These are phyloP conservation scores for Filobasidium floriforme DNA, from an alignment of 768 basidiomycete species.

Conservation along the genomic window DNA sequence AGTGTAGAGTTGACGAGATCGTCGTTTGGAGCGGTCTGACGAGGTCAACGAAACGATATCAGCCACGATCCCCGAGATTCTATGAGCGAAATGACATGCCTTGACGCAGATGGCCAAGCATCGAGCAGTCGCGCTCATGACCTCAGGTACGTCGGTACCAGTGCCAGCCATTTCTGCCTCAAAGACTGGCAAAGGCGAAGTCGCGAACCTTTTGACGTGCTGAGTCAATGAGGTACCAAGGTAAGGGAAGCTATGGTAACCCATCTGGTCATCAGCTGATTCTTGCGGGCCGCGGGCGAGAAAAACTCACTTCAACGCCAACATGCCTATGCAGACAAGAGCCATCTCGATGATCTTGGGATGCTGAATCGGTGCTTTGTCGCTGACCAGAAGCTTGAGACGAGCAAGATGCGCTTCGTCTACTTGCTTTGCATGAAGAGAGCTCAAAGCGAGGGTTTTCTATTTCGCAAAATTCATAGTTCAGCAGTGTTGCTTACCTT, in stretches of 20 bases:
- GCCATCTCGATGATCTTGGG: conserved; percentile 82
- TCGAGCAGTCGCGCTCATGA: conserved; percentile 76
- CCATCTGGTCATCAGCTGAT: not conserved
- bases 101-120: conserved; percentile 83
- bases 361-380: conserved; percentile 71
- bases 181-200: conserved; percentile 77
- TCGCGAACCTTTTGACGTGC: conserved; percentile 78
- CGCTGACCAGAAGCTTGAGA: conserved; percentile 67
- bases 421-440: conserved; percentile 23
- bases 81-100: conserved; percentile 47
- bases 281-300: not conserved
- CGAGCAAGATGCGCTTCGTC: conserved; percentile 49
- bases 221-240: conserved; percentile 65
- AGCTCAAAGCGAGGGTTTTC: conserved; percentile 33
- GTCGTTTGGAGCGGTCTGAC: conserved; percentile 71
- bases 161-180: conserved; percentile 68
- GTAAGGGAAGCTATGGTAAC: conserved; percentile 62
- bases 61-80: conserved; percentile 4
- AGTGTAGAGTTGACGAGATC: conserved; percentile 89
- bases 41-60: conserved; percentile 6
- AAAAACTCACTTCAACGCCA: conserved; percentile 65
- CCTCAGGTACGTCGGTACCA: conserved; percentile 65
- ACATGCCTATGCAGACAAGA: conserved; percentile 70
- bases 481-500: not conserved
- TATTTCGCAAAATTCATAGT: not conserved